Percentiles rank a stretch among this genome's conserved stretches.
Conservation (phyloP, 345 rosid species). For the Citrus mangshanensis region DNA sequence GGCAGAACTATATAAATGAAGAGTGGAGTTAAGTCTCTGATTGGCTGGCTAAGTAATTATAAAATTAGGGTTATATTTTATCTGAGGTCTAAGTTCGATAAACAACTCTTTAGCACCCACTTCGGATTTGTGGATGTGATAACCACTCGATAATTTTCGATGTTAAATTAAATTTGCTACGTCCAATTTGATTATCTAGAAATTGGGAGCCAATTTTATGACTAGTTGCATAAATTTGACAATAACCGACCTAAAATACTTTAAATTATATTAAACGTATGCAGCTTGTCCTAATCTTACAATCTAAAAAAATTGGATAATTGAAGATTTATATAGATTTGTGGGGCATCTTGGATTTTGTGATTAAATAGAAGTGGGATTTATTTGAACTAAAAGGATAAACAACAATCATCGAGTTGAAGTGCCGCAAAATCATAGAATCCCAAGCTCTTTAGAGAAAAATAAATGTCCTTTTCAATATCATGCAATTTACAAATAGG, state of each 20-base stretch:
- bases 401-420: background rate
- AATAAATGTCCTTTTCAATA: no score
- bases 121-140: background rate
- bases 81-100: slow-evolving; percentile 5
- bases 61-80: background rate
- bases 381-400: background rate
- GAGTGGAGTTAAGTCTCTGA: background rate
- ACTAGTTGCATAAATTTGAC: background rate
- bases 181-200: background rate
- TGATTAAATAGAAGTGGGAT: background rate
- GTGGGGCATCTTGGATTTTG: slow-evolving; percentile 6
- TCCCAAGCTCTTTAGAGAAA: background rate
- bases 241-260: background rate
- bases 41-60: background rate
- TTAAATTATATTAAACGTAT: background rate
- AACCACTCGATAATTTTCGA: background rate
- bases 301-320: background rate
- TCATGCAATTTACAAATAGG: no score
- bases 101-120: background rate
- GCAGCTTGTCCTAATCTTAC: background rate
- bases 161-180: background rate
- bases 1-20: background rate
- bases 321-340: background rate
- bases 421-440: background rate
- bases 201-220: background rate